Conservation (phyloP, 2,329 filamentous ascomycete species). For the Aspergillus fumigatus region DNA sequence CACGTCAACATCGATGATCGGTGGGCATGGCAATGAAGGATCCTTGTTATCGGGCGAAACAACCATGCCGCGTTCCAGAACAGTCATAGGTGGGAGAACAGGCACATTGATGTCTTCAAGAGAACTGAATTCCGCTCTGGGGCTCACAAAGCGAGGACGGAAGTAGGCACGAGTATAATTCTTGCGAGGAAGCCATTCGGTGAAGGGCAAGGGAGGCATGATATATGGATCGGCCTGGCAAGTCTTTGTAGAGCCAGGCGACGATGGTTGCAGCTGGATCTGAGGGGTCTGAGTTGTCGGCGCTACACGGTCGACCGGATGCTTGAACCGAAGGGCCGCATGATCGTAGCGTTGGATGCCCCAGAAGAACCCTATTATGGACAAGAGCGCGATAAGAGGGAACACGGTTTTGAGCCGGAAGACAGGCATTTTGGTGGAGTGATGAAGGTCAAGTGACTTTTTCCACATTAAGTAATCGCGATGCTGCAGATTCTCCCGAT, state of each 20-base stretch:
- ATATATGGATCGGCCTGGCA: constrained; percentile 34
- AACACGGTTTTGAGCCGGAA: constrained; percentile 38
- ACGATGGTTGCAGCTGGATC: constrained; percentile 19
- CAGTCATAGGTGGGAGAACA: constrained; percentile 35
- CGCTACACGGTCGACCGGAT: constrained; percentile 28
- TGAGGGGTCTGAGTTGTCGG: constrained; percentile 16
- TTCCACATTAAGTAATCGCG: constrained; percentile 25
- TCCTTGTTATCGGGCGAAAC: constrained; percentile 31
- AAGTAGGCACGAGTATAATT: constrained; percentile 42
- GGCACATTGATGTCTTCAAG: constrained; percentile 35
- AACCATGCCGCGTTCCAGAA: constrained; percentile 37
- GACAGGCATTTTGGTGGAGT: constrained; percentile 34
- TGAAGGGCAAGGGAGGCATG: constrained; percentile 33
- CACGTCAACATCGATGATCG: constrained; percentile 38
- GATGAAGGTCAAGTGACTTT: constrained; percentile 18
- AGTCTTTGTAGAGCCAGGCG: constrained; percentile 14
- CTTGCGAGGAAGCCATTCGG: constrained; percentile 41
- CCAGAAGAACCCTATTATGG: constrained; percentile 37
- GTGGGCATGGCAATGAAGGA: constrained; percentile 33
- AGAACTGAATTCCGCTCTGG: constrained; percentile 35
- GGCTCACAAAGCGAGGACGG: constrained; percentile 33
- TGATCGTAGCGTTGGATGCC: constrained; percentile 37
- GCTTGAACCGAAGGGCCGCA: constrained; percentile 34
- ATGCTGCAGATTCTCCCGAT: constrained; percentile 1
- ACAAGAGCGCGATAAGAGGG: constrained; percentile 34